A percentile compares a stretch with the other conserved stretches of the same genome.
Conservation (phyloP, 495 filamentous ascomycete species). For the Penicillium bovifimosum region DNA sequence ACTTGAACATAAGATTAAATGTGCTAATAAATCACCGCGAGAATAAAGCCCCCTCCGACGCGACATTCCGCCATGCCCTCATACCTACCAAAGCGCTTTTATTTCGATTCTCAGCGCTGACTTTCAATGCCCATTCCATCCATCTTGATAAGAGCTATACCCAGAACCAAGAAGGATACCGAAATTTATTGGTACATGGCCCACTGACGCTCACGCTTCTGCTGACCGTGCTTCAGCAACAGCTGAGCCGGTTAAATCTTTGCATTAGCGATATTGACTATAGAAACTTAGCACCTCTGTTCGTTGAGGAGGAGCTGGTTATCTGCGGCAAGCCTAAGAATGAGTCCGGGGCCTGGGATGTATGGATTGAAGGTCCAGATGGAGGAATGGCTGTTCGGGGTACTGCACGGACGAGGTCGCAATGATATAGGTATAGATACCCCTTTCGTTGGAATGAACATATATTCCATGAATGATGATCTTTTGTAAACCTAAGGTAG, state of each 20-base stretch:
- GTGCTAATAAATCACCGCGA: constrained; percentile 15
- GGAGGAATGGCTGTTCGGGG: constrained; percentile 61
- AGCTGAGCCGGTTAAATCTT: constrained; percentile 30
- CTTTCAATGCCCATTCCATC: constrained; percentile 80
- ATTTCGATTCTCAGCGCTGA: constrained; percentile 80
- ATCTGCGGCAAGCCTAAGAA: constrained; percentile 50
- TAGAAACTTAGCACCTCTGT: constrained; percentile 76
- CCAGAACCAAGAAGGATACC: constrained; percentile 64
- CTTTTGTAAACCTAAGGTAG: no score
- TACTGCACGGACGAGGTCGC: constrained; percentile 26
- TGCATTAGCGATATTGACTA: constrained; percentile 59
- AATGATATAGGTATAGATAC: background rate
- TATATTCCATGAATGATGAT: background rate
- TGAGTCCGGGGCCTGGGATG: constrained; percentile 40
- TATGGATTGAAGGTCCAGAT: constrained; percentile 61
- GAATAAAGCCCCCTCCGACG: constrained; percentile 32
- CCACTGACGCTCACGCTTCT: constrained; percentile 75
- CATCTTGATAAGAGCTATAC: constrained; percentile 74
- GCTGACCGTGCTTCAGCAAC: constrained; percentile 53
- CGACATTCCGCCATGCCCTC: constrained; percentile 57
- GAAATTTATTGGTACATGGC: constrained; percentile 74
- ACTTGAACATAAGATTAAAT: background rate
- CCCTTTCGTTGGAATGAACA: background rate
- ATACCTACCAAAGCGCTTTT: constrained; percentile 60
- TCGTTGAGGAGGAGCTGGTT: constrained; percentile 58